These are phyloP conservation scores for Pythium periplocum DNA, from an alignment of 352 stramenopile species.

Conservation along the genomic window DNA sequence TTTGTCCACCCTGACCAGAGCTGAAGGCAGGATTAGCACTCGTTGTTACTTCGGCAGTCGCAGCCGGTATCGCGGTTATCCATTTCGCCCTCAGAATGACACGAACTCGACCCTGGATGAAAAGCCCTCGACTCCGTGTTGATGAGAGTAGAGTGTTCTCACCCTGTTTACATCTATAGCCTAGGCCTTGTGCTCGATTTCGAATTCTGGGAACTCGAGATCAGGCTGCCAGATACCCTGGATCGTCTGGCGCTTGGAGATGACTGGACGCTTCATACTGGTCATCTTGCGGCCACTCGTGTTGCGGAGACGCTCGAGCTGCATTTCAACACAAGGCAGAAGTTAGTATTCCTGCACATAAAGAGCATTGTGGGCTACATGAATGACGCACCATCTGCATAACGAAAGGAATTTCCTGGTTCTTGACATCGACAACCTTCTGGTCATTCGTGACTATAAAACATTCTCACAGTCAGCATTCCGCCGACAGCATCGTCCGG, in stretches of 20 bases:
- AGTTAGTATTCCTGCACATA: too few species aligned
- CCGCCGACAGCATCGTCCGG: not conserved
- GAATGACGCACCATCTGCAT: constrained; percentile 57
- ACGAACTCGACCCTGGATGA: too few species aligned
- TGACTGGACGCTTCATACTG: constrained; percentile 75
- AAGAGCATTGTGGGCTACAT: too few species aligned
- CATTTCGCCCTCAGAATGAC: too few species aligned
- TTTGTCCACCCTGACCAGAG: too few species aligned
- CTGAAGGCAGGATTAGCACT: too few species aligned
- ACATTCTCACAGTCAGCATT: not conserved
- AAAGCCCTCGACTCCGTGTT: too few species aligned
- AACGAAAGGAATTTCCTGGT: constrained; percentile 81
- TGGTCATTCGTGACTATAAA: constrained; percentile 64
- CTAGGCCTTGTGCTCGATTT: constrained; percentile 53
- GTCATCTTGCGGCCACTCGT: constrained; percentile 88
- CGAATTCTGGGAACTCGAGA: constrained; percentile 81
- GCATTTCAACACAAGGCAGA: not conserved
- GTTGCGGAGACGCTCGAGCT: constrained; percentile 82
- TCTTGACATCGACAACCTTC: constrained; percentile 87
- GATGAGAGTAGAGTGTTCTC: too few species aligned
- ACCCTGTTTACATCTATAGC: constrained; percentile 4
- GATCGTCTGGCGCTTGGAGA: constrained; percentile 74
- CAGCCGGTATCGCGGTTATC: too few species aligned
- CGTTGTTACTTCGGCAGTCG: too few species aligned
- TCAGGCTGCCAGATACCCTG: constrained; percentile 88